These are phyloP conservation scores for Tylopilus rubrobrunneus DNA, from an alignment of 768 basidiomycete species.

Conservation along the genomic window DNA sequence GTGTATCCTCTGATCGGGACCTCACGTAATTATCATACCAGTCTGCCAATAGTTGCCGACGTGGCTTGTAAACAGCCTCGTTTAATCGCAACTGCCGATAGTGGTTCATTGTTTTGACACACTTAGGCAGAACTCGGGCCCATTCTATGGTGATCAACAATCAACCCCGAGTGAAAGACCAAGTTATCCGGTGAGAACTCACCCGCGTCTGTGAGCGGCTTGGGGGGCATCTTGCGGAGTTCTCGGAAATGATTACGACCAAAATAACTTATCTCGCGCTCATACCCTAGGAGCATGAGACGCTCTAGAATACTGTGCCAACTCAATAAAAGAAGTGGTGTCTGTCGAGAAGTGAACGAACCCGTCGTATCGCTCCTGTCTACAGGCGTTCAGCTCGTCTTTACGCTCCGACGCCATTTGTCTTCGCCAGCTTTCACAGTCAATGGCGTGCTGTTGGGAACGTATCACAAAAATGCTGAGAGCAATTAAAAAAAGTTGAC, in stretches of 20 bases:
- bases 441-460: too few relatives aligned
- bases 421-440: too few relatives aligned
- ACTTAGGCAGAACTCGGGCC: not conserved
- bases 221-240: not conserved
- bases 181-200: not conserved
- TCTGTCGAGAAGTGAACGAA: too few relatives aligned
- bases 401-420: too few relatives aligned
- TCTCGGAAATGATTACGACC: not conserved
- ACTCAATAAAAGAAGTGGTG: too few relatives aligned
- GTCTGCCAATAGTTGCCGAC: not conserved
- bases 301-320: too few relatives aligned
- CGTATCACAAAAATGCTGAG: too few relatives aligned
- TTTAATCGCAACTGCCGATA: not conserved
- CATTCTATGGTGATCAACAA: slow-evolving; percentile 3
- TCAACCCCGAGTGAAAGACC: not conserved
- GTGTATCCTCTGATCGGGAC: not conserved
- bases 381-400: too few relatives aligned
- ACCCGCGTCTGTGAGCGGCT: not conserved
- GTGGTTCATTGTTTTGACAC: not conserved
- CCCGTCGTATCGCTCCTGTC: too few relatives aligned
- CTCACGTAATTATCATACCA: not conserved
- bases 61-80: not conserved
- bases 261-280: not conserved
- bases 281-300: too few relatives aligned
- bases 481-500: too few relatives aligned